A percentile compares a stretch with the other conserved stretches of the same genome.
Conservation (phyloP, 129 eudicot species). For the Artemisia argyi region DNA sequence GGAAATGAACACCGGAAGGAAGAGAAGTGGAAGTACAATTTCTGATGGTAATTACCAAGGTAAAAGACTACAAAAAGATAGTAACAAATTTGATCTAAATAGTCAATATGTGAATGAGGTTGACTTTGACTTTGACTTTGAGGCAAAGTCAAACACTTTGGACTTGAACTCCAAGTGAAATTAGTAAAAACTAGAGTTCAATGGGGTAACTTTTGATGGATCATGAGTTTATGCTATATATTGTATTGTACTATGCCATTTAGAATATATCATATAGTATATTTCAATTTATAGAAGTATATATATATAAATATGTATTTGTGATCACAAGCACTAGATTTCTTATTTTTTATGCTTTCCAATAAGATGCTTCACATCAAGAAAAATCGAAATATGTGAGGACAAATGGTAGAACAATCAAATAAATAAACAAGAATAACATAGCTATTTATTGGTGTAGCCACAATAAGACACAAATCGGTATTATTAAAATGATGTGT, state of each 20-base stretch:
- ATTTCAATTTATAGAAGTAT: conserved; percentile 28
- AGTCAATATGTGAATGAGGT: conserved; percentile 49
- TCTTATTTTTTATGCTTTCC: conserved; percentile 12
- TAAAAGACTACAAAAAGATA: conserved; percentile 37
- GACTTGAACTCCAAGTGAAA: conserved; percentile 62
- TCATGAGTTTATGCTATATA: conserved; percentile 30
- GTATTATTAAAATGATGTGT: conserved; percentile 18
- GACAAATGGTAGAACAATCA: background rate
- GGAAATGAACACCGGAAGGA: conserved; percentile 58
- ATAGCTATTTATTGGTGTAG: no score
- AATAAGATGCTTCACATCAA: background rate
- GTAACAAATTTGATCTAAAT: conserved; percentile 63
- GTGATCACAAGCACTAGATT: conserved; percentile 17
- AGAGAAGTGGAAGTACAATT: conserved; percentile 54
- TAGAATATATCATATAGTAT: conserved; percentile 26
- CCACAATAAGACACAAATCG: no score
- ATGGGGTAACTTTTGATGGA: conserved; percentile 35
- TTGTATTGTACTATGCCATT: conserved; percentile 28
- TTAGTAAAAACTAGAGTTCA: conserved; percentile 11
- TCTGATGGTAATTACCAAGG: conserved; percentile 46
- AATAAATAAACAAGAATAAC: conserved; percentile 14
- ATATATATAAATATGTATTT: conserved; percentile 23
- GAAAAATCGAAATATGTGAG: background rate
- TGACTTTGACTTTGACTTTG: conserved; percentile 70
- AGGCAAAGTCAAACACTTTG: conserved; percentile 47